A percentile compares a stretch with the other conserved stretches of the same genome.
Evolutionary conservation across 306 rosid species (phyloP).

Genomic region (Acacia melanoxylon): DNA sequence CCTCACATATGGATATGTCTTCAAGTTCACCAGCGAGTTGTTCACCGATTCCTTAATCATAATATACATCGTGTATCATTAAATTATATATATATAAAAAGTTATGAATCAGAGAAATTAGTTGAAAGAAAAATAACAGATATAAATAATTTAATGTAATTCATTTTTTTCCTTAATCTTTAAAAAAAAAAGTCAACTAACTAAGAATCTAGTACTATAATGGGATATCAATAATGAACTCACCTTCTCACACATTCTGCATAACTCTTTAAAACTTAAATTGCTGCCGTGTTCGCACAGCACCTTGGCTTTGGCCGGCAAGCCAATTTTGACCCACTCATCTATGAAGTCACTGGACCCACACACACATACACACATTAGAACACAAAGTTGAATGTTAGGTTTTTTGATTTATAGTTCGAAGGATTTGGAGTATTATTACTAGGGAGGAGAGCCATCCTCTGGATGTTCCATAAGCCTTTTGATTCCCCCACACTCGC

Average conservation of each 20-base stretch:
- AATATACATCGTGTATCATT: too few relatives aligned
- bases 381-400: neutral
- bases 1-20: conserved; percentile 55
- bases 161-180: too few relatives aligned
- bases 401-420: neutral
- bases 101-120: too few relatives aligned
- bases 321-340: conserved; percentile 70
- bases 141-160: too few relatives aligned
- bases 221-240: neutral
- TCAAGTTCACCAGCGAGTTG: conserved; percentile 51
- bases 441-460: conserved; percentile 45
- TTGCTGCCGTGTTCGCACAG: neutral
- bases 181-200: too few relatives aligned
- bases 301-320: conserved; percentile 50
- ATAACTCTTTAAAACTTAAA: conserved; percentile 9
- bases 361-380: neutral
- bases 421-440: neutral
- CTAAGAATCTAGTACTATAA: neutral
- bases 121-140: too few relatives aligned
- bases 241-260: conserved; percentile 52
- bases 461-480: conserved; percentile 71
- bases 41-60: conserved; percentile 59
- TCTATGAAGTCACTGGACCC: conserved; percentile 65
- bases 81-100: too few relatives aligned
- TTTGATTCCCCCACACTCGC: conserved; percentile 62